Percentiles rank a stretch among this genome's conserved stretches.
Evolutionary conservation across 2,329 filamentous ascomycete species (phyloP).

Genomic region (Aspergillus niger): DNA sequence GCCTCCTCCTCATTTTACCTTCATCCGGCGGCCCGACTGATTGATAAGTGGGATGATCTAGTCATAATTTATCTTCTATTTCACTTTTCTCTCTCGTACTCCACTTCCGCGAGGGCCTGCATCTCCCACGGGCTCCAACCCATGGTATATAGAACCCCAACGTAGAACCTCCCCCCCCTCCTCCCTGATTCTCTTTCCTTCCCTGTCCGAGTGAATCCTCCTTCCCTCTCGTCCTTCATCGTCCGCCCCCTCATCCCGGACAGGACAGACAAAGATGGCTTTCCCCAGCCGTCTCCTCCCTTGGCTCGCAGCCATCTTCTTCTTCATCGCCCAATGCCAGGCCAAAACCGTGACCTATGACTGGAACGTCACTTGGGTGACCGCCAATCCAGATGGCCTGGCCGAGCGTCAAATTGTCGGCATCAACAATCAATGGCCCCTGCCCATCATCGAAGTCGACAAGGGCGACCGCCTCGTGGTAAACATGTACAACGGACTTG

Average conservation of each 20-base stretch:
- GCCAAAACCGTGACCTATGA: constrained; percentile 45
- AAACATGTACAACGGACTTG: constrained; percentile 67
- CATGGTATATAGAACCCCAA: not conserved
- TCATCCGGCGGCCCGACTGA: not conserved
- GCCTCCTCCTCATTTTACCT: not conserved
- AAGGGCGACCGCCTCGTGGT: constrained; percentile 72
- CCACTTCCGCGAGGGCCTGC: not conserved
- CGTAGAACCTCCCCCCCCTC: not conserved
- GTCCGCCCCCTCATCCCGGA: no score
- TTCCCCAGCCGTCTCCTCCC: not conserved
- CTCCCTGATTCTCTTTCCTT: not conserved
- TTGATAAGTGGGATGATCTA: not conserved
- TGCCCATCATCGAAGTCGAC: constrained; percentile 71
- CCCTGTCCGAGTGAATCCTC: not conserved
- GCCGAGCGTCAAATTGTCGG: constrained; percentile 60
- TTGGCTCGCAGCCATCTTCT: not conserved
- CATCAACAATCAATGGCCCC: constrained; percentile 74
- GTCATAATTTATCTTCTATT: no score
- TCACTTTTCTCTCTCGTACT: no score
- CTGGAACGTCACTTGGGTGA: constrained; percentile 58
- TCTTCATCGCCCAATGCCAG: not conserved
- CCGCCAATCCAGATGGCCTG: constrained; percentile 58
- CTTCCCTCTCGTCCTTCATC: not conserved
- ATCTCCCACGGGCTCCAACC: no score
- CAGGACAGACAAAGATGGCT: not conserved